Base-by-base conservation (phyloP, 2,329 filamentous ascomycete genomes). In the Colletotrichum magnum region DNA sequence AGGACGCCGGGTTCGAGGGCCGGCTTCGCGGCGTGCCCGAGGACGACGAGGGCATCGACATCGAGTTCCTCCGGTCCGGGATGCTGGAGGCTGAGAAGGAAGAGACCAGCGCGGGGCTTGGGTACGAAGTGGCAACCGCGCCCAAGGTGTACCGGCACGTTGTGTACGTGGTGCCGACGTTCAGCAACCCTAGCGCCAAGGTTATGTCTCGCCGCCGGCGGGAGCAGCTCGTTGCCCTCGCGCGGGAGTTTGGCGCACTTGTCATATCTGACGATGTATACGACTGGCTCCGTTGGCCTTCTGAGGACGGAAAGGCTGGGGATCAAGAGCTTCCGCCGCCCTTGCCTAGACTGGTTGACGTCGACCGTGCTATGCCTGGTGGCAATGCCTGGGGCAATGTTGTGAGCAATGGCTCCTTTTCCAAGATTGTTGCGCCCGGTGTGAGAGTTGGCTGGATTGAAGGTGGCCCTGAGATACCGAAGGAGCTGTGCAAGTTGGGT, bases 141-240 rank as follows among this genome's bases (percentile, higher is more conserved):
- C 75, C 47, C 48, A 97, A 97, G 76, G 87, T 93, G 62, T 98
- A 97, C 82, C 90, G 90, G 62, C 93, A 97, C 77, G 79, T 97
- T 74, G 91, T 98, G 73, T 98, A 98, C 78, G 89, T 90, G 48
- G 94, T 97, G 13, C 94, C 95, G 0, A 94, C 94, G 0, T 97
- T 94, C 78, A 90, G 93, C 54, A 98, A 98, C 76, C 95, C 95
- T 0, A 94, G 93, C 0, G 94, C 92, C 36, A 92, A 91, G 76
- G 94, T 93, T 4, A 95, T 97, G 90, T 89, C 90, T 10, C 79
- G 94, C 5, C 78, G 81, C 18, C 88, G 92, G 32, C 88, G 95
- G 3, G 82, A 90, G 71, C 83, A 83, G 12, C 85, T 98, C 3
- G 90, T 98, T 21, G 83, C 84, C 15, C 80, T 97, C 5, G 95